Percentiles rank a stretch among this genome's conserved stretches.
Evolutionary conservation across 1,139 yeast genomes (phyloP).

Genomic region (Yamadazyma trypodendri): DNA sequence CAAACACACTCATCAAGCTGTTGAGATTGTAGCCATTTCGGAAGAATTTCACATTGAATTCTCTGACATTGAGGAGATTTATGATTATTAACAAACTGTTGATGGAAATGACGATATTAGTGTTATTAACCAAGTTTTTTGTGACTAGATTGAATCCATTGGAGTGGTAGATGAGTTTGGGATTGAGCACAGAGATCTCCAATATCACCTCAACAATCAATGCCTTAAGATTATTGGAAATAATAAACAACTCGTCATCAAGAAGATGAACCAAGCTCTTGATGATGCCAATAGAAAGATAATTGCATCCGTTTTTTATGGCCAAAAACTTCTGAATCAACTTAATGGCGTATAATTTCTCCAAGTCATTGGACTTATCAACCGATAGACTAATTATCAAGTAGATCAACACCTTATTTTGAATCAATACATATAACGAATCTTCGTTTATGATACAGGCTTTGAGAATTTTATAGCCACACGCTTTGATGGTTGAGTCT

Average conservation of each 20-base stretch:
- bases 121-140: constrained; percentile 56
- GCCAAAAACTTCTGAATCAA: constrained; percentile 63
- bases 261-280: constrained; percentile 73
- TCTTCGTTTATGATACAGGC: constrained; percentile 56
- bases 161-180: constrained; percentile 58
- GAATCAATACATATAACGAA: constrained; percentile 47
- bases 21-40: constrained; percentile 66
- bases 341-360: constrained; percentile 78
- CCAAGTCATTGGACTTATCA: constrained; percentile 48
- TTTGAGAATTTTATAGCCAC: constrained; percentile 75
- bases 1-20: constrained; percentile 61
- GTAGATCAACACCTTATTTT: constrained; percentile 58
- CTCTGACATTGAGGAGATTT: constrained; percentile 59
- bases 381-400: constrained; percentile 66
- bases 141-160: constrained; percentile 67
- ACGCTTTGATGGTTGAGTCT: constrained; percentile 64
- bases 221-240: constrained; percentile 8
- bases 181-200: constrained; percentile 63
- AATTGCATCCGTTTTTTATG: constrained; percentile 54
- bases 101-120: constrained; percentile 41
- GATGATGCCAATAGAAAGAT: constrained; percentile 63
- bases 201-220: constrained; percentile 59
- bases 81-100: constrained; percentile 55
- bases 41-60: constrained; percentile 50
- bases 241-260: constrained; percentile 32